phyloP scores from a whole-genome alignment of 768 basidiomycete genomes.

The Gloeostereum incarnatum region DNA sequence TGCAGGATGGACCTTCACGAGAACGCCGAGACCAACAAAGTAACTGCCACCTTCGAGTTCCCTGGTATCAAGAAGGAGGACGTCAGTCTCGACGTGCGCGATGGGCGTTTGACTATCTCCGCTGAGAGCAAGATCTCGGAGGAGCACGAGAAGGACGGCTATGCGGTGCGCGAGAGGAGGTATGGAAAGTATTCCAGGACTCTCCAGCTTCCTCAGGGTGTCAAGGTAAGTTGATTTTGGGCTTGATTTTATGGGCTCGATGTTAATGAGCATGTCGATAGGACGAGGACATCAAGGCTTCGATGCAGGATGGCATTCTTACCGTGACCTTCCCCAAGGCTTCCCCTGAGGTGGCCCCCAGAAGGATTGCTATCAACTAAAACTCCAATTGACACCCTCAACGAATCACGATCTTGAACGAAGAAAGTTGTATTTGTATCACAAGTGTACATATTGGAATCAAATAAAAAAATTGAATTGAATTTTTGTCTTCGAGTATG shows the following conservation, averaged over 20 bases:
- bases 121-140: slow-evolving; percentile 32
- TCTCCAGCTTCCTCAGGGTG: slow-evolving; percentile 42
- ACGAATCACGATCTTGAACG: no score
- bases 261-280: slow-evolving; percentile 5
- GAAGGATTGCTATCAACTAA: slow-evolving; percentile 22
- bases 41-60: slow-evolving; percentile 52
- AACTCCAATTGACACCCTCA: no score
- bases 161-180: slow-evolving; percentile 41
- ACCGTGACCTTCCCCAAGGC: slow-evolving; percentile 44
- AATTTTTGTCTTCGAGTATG: no score
- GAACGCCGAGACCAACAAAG: slow-evolving; percentile 31
- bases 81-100: slow-evolving; percentile 42
- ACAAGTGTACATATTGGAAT: no score
- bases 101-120: slow-evolving; percentile 41
- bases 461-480: no score
- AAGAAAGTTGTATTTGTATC: no score
- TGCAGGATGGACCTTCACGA: slow-evolving; percentile 52
- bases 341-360: slow-evolving; percentile 23
- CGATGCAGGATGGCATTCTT: slow-evolving; percentile 41
- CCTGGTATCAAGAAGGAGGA: slow-evolving; percentile 48
- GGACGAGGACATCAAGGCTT: slow-evolving; percentile 28
- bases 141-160: slow-evolving; percentile 28
- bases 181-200: slow-evolving; percentile 38
- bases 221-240: slow-evolving; percentile 31
- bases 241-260: background rate